Percentiles rank a stretch among this genome's conserved stretches.
Conservation (phyloP, 495 filamentous ascomycete species). For the Podospora pseudopauciseta region DNA sequence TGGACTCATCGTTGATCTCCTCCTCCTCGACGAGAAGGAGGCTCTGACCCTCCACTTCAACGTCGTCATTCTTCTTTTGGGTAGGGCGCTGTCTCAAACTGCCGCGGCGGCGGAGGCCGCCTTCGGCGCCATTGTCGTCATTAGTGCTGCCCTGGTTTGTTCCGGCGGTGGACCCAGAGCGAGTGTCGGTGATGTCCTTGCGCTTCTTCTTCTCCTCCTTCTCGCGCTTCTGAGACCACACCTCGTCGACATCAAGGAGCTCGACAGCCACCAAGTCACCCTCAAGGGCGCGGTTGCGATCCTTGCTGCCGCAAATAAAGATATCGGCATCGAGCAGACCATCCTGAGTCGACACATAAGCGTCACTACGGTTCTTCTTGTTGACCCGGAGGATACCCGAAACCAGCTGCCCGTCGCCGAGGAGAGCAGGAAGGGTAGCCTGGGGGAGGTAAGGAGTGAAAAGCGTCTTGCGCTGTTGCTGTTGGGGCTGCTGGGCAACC, state of each 20-base stretch:
- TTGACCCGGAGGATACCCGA: slow-evolving; percentile 96
- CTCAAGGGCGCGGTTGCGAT: slow-evolving; percentile 92
- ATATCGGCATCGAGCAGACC: slow-evolving; percentile 89
- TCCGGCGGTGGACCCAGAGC: slow-evolving; percentile 68
- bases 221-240: slow-evolving; percentile 97
- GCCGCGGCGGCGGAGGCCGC: slow-evolving; percentile 84
- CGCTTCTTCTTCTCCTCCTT: slow-evolving; percentile 99
- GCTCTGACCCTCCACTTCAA: slow-evolving; percentile 97
- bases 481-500: slow-evolving; percentile 66
- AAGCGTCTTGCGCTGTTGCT: slow-evolving; percentile 94
- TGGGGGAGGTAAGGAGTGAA: slow-evolving; percentile 98
- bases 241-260: slow-evolving; percentile 95
- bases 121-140: slow-evolving; percentile 66
- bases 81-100: slow-evolving; percentile 95
- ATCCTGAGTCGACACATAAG: slow-evolving; percentile 91
- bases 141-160: slow-evolving; percentile 65
- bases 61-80: slow-evolving; percentile 99
- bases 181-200: slow-evolving; percentile 93
- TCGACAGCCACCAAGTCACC: slow-evolving; percentile 95
- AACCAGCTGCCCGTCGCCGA: slow-evolving; percentile 89
- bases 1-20: slow-evolving; percentile 97
- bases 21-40: slow-evolving; percentile 95
- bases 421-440: slow-evolving; percentile 84
- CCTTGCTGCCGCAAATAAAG: slow-evolving; percentile 98
- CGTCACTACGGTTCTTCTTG: slow-evolving; percentile 98